Conservation (phyloP, 768 basidiomycete genomes). For the Roridomyces roridus region DNA sequence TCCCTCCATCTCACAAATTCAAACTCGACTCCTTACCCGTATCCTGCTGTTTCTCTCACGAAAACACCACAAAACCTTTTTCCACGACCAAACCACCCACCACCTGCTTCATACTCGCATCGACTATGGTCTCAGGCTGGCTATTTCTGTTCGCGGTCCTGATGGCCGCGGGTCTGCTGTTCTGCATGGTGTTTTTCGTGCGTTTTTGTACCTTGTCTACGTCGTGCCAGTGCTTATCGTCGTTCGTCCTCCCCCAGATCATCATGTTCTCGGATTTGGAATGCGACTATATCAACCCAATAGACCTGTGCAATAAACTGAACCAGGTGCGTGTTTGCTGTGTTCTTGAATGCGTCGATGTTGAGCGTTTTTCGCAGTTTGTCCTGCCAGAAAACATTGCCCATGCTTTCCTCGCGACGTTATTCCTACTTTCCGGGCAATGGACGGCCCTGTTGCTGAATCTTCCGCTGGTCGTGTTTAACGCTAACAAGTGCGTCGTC, state of each 20-base stretch:
- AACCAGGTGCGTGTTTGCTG: constrained; percentile 73
- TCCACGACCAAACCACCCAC: not conserved
- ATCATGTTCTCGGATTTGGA: constrained; percentile 99
- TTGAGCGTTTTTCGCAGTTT: constrained; percentile 60
- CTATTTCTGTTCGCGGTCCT: constrained; percentile 96
- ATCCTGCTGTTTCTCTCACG: not conserved
- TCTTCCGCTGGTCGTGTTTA: constrained; percentile 85
- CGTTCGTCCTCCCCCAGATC: constrained; percentile 60
- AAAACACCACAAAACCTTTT: not conserved
- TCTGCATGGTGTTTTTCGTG: constrained; percentile 99
- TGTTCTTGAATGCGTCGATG: not conserved
- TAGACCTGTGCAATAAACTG: constrained; percentile 99
- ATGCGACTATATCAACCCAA: constrained; percentile 99
- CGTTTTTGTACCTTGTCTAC: too few species aligned
- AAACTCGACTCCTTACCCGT: not conserved
- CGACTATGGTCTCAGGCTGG: constrained; percentile 69
- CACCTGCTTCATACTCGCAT: too few species aligned
- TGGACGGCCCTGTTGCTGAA: constrained; percentile 94
- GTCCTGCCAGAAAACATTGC: constrained; percentile 96
- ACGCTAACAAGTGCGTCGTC: constrained; percentile 87
- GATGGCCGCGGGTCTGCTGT: constrained; percentile 91
- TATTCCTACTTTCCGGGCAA: constrained; percentile 96
- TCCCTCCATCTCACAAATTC: not conserved
- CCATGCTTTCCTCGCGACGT: constrained; percentile 87
- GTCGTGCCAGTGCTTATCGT: not conserved